Base-by-base conservation (phyloP, 140 eudicot genomes). In the Anethum foeniculum region DNA sequence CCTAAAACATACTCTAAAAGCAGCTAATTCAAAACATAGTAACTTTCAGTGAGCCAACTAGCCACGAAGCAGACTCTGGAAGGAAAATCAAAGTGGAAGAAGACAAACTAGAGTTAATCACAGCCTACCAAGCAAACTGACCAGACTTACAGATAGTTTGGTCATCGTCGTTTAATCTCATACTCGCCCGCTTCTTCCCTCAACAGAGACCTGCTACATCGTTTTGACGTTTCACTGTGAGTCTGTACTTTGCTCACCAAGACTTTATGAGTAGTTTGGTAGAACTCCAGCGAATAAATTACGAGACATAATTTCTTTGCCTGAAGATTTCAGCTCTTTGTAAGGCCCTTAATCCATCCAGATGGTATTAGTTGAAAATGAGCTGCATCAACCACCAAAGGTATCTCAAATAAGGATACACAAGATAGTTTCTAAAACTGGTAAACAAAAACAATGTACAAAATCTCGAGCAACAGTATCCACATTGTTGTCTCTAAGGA, bases 311-410 rank as follows among this genome's bases (percentile, higher is more conserved):
- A 14, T 49, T 49, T 49, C 21, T 10, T 72, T 77, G 91, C 99
- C 97, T 92, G 93, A 58, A 90, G 83, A 83, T 85, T 90, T 97
- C 97, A 94, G 71, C 81, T 60, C 79, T 97, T 88, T 79, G 89
- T 82, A 86, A 94, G 28, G 94, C 90, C 76, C 88, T 88, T 5
- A 96, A 94, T 76, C 96, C 98, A 73, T 94, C 97, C 85, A 89
- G 97, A 81, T 94, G 89, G 87, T 94, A 94, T 79, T 90, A 88
- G 90, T 92, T 90, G 93, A 97, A 92, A 94, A 94, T 94, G 39
- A 94, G 91, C 98, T 94, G 93, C 85, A 85, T 47, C 81, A 75
- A 49, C 76, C 79, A 23, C 19, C 39, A 23, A 60, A 60, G n/a
- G 76, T 23, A 52, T 62, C 38, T 74, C 79, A 83, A 84, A 56